A percentile compares a stretch with the other conserved stretches of the same genome.
phyloP scores from a whole-genome alignment of 306 rosid species.

The Phaseolus lunatus region DNA sequence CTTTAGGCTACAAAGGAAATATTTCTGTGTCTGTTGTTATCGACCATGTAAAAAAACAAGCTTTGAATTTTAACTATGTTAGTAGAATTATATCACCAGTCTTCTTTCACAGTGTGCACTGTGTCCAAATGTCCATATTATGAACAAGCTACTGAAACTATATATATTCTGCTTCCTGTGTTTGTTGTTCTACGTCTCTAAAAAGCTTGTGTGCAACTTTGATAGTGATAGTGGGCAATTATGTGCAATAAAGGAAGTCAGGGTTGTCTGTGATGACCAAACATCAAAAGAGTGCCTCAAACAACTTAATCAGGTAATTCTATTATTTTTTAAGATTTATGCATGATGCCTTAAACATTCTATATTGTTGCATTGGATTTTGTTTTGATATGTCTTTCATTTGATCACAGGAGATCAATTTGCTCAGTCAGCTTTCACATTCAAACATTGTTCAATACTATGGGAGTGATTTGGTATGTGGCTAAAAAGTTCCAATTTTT shows the following conservation, averaged over 20 bases:
- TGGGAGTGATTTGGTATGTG: slow-evolving; percentile 88
- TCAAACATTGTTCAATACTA: slow-evolving; percentile 92
- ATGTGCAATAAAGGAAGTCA: slow-evolving; percentile 98
- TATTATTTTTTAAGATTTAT: slow-evolving; percentile 23
- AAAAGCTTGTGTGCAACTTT: slow-evolving; percentile 49
- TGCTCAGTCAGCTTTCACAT: slow-evolving; percentile 87
- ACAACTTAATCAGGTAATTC: slow-evolving; percentile 90
- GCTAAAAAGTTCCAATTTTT: slow-evolving; percentile 16
- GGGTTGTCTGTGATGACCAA: slow-evolving; percentile 80
- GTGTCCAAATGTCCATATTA: slow-evolving; percentile 31
- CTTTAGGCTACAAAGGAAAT: slow-evolving; percentile 32
- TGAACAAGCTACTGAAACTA: slow-evolving; percentile 38
- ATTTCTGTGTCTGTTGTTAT: slow-evolving; percentile 8
- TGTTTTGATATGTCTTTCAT: slow-evolving; percentile 18
- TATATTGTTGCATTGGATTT: slow-evolving; percentile 20
- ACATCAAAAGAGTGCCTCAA: slow-evolving; percentile 91
- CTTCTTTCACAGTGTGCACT: slow-evolving; percentile 29
- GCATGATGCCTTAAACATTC: slow-evolving; percentile 36
- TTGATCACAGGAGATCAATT: slow-evolving; percentile 79
- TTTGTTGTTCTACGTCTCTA: slow-evolving; percentile 47
- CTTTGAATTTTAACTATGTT: slow-evolving; percentile 21
- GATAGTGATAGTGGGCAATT: slow-evolving; percentile 90
- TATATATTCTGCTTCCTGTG: slow-evolving; percentile 35
- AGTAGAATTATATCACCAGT: slow-evolving; percentile 33
- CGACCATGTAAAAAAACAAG: slow-evolving; percentile 5